Base-by-base conservation (phyloP, 2,329 filamentous ascomycete genomes). In the Sphaerulina populicola region DNA sequence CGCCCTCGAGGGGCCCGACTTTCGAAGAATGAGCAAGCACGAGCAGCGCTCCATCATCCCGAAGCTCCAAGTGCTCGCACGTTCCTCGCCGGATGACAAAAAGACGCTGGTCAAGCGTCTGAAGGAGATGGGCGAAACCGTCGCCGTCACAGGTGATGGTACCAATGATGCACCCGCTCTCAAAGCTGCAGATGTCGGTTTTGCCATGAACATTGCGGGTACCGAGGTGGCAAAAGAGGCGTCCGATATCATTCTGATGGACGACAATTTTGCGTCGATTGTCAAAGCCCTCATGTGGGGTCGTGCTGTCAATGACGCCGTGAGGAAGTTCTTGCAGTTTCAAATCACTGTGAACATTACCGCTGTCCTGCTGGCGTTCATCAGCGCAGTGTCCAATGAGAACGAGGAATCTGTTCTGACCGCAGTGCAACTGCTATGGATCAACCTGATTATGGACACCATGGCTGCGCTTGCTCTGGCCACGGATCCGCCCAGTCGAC, bases 371-470 rank as follows among this genome's bases (percentile, higher is more conserved):
- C 76, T 95, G 49, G 93, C 90, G 0, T 95, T 96, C 63, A 82
- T 95, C 53, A 89, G 88, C 10, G 86, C 89, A 30, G 86, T 94
- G 8, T 81, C 84, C 29, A 89, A 78, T 66, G 65, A 67, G 0
- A 71, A 81, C 1, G 84, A 91, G 66, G 68, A 74, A 44, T 88
- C 88, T 43, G 89, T 95, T 23, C 73, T 96, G 50, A 93, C 81
- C 2, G 89, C 89, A 9, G 89, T 95, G 23, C 90, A 96, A 70
- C 79, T 96, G 61, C 81, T 96, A 29, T 96, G 90, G 90, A 88
- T 96, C 63, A 96, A 95, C 64, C 75, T 96, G 62, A 96, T 96
- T 71, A 96, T 95, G 90, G 90, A 96, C 63, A 95, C 90, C 0
- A 88, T 96, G 54, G 90, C 89, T 21, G 89, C 89, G 12, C 76